phyloP scores from a whole-genome alignment of 192 early-diverging fungal species.

The Entomortierella lignicola region DNA sequence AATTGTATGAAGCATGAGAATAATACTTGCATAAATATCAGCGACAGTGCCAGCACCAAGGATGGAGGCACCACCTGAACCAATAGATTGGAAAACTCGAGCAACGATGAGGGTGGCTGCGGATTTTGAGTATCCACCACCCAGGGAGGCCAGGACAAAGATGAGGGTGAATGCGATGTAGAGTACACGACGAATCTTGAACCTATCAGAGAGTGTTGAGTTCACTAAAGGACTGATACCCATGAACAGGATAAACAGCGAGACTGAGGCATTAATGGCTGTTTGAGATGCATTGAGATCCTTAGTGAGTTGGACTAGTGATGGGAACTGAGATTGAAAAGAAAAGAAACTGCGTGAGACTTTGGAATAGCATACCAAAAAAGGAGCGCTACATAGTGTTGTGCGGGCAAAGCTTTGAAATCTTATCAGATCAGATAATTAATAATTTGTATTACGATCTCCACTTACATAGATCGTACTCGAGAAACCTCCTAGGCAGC shows the following conservation, averaged over 20 bases:
- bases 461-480: constrained; percentile 40
- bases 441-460: not conserved
- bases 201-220: constrained; percentile 59
- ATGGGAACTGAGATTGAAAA: constrained; percentile 31
- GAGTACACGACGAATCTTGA: constrained; percentile 56
- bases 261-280: constrained; percentile 54
- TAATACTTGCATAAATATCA: constrained; percentile 49
- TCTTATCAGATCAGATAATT: constrained; percentile 19
- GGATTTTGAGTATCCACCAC: constrained; percentile 52
- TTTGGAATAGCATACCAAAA: no score
- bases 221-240: constrained; percentile 60
- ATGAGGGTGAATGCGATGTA: constrained; percentile 57
- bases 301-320: constrained; percentile 47
- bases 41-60: constrained; percentile 60
- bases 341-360: not conserved
- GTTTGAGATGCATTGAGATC: constrained; percentile 54
- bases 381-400: not conserved
- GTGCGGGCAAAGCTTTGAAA: no score
- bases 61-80: constrained; percentile 56
- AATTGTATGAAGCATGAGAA: no score
- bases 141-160: constrained; percentile 55
- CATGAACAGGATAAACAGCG: constrained; percentile 64
- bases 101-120: constrained; percentile 51
- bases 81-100: constrained; percentile 59
- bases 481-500: constrained; percentile 43